A percentile compares a stretch with the other conserved stretches of the same genome.
phyloP scores from a whole-genome alignment of 129 eudicot species.

The Erigeron canadensis region DNA sequence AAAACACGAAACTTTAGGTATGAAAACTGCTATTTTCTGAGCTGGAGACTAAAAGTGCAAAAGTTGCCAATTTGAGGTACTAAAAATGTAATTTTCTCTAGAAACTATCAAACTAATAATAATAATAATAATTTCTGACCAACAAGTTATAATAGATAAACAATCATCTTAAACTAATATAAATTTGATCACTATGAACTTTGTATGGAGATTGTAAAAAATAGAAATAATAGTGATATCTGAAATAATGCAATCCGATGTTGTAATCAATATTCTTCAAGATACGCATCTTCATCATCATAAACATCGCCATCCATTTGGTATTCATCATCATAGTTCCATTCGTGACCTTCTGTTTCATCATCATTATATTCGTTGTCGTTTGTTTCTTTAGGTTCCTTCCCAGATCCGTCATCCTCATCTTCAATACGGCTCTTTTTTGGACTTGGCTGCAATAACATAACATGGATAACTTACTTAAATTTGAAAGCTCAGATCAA shows the following conservation, averaged over 20 bases:
- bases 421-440: conserved; percentile 28
- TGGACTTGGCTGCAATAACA: conserved; percentile 27
- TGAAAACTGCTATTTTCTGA: too few relatives aligned
- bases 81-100: too few relatives aligned
- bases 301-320: conserved; percentile 5
- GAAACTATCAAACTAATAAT: too few relatives aligned
- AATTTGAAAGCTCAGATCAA: background rate
- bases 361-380: conserved; percentile 10
- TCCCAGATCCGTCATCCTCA: conserved; percentile 2
- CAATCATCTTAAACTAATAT: too few relatives aligned
- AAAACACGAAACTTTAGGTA: too few relatives aligned
- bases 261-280: conserved; percentile 12
- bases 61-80: too few relatives aligned
- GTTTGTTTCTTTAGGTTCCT: background rate
- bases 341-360: conserved; percentile 8
- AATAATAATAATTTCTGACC: too few relatives aligned
- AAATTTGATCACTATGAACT: too few relatives aligned
- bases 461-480: background rate
- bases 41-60: too few relatives aligned
- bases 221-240: too few relatives aligned
- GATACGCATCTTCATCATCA: conserved; percentile 7
- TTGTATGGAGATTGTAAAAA: too few relatives aligned
- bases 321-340: conserved; percentile 12
- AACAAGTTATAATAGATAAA: too few relatives aligned
- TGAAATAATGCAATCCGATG: background rate